Conservation (phyloP, 805 yeast genomes). For the Schwanniomyces vanrijiae region DNA sequence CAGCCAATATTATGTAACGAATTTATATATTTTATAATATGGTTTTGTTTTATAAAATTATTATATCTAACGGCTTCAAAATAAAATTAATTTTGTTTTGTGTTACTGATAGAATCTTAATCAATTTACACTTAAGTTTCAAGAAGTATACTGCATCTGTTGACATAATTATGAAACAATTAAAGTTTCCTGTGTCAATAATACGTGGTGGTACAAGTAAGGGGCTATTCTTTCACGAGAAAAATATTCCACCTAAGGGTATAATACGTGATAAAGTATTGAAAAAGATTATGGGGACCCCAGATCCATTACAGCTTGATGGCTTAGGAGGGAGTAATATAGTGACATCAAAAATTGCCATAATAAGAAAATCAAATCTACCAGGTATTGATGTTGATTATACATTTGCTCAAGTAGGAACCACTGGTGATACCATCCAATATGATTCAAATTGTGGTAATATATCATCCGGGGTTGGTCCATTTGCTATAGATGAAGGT, state of each 20-base stretch:
- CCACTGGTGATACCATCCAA: not conserved
- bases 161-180: too few species aligned
- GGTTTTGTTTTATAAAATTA: too few species aligned
- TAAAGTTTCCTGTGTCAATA: not conserved
- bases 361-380: not conserved
- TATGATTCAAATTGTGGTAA: not conserved
- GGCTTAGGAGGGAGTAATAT: conserved; percentile 1
- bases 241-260: not conserved
- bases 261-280: not conserved
- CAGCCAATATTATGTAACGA: too few species aligned
- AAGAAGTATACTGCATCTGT: too few species aligned
- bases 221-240: not conserved
- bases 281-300: conserved; percentile 1
- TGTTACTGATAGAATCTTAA: too few species aligned
- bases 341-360: not conserved
- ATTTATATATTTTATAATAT: too few species aligned
- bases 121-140: too few species aligned
- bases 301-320: not conserved
- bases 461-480: not conserved
- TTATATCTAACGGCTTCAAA: too few species aligned
- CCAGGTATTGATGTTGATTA: not conserved
- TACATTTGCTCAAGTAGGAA: conserved; percentile 1
- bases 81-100: too few species aligned
- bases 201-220: not conserved
- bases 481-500: conserved; percentile 1